Evolutionary conservation across 2,329 filamentous ascomycete species (phyloP), one percentile per base, ranked within the genome.

Genomic region (Arthrobotrys pseudoclavata): DNA sequence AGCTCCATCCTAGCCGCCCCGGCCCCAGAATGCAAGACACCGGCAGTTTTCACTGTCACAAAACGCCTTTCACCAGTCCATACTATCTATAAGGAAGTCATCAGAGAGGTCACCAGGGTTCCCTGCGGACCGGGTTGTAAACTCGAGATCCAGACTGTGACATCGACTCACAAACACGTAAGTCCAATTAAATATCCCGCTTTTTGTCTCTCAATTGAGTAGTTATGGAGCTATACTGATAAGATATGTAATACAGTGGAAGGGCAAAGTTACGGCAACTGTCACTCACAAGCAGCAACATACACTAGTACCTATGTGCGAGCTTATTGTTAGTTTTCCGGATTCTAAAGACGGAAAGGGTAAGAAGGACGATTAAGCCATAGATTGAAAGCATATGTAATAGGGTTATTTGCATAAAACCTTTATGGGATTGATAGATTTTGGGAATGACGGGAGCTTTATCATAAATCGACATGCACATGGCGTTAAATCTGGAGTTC

Each of bases 1-100:
- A 60, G 55, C 34, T 47, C 50, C 34, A 57, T 22, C 20, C 3
- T 63, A 3, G 68, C 68, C 31, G 13, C 40, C 13, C 68, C 68
- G 15, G 42, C 53, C 1, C 26, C 67, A 1, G 52, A 18, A 26
- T 48, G 53, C 22, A 24, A 34, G 34, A 15, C 55, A 55, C 47
- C 48, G 31, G 47, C 40, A 48, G 50, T 62, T 26, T 64, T 50
- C 40, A 40, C 34, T 4, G 20, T 60, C 18, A 72, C 69, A 4
- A 29, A 13, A 3, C 31, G n/a, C 3, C 47, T 72, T 22, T 40
- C 60, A 6, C 31, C 47, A 3, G 10, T 48, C 26, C 24, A 29
- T 9, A 29, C 40, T 3, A 12, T 31, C 15, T 66, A 72, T 20
- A 42, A 37, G 31, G 22, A 31, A 5, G 26, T 63, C 13, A 31